Conservation (phyloP, 2,329 filamentous ascomycete genomes). For the Didymella arachidicola region DNA sequence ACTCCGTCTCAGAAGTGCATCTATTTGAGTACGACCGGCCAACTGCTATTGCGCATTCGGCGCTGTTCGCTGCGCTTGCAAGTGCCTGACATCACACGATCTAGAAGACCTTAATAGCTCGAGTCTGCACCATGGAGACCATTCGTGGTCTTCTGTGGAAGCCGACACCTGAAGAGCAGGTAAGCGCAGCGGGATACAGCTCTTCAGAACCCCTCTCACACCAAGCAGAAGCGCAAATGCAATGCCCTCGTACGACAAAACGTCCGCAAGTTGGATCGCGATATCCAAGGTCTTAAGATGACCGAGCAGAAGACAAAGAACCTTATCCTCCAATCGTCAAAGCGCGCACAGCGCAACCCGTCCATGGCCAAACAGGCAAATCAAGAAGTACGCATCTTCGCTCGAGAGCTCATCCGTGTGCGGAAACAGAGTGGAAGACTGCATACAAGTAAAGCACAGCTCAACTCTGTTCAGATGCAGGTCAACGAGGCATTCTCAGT, state of each 20-base stretch:
- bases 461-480: constrained; percentile 94
- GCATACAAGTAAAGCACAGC: constrained; percentile 86
- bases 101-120: neutral
- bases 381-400: constrained; percentile 85
- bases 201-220: constrained; percentile 23
- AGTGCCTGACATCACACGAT: neutral
- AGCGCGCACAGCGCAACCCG: constrained; percentile 81
- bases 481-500: constrained; percentile 96
- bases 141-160: constrained; percentile 87
- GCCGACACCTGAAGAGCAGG: constrained; percentile 92
- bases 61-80: constrained; percentile 6
- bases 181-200: constrained; percentile 50
- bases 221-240: constrained; percentile 85
- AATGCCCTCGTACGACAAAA: constrained; percentile 89
- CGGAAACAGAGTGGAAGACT: constrained; percentile 78
- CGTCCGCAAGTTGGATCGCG: constrained; percentile 91
- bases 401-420: constrained; percentile 82
- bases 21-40: neutral
- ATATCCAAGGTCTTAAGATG: constrained; percentile 79
- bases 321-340: constrained; percentile 83
- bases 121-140: constrained; percentile 74
- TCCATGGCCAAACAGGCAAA: constrained; percentile 79
- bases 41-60: constrained; percentile 6
- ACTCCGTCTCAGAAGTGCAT: neutral
- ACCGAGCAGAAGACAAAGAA: constrained; percentile 78